Evolutionary conservation across 805 yeast species (phyloP).

Genomic region (Lipomyces orientalis): DNA sequence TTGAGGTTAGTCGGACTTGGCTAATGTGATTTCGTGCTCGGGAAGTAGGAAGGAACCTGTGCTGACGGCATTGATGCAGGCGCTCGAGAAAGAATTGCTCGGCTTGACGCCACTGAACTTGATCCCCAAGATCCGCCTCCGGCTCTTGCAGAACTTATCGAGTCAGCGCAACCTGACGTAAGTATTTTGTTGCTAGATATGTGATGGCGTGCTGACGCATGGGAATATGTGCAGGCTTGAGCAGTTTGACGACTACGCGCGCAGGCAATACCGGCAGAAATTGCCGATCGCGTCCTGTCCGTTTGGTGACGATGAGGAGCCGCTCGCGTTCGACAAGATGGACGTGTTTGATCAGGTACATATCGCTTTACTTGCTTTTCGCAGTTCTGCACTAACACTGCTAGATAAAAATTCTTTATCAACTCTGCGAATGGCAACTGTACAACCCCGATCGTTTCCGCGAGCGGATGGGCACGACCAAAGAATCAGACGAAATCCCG

Average conservation of each 20-base stretch:
- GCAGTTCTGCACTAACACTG: not conserved
- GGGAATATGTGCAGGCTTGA: conserved; percentile 20
- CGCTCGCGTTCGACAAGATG: conserved; percentile 23
- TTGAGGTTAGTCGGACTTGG: conserved; percentile 32
- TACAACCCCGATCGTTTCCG: conserved; percentile 36
- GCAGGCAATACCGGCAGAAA: conserved; percentile 35
- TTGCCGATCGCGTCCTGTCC: conserved; percentile 22
- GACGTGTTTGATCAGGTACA: conserved; percentile 33
- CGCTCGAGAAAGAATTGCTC: conserved; percentile 44
- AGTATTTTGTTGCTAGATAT: not conserved
- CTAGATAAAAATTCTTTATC: conserved; percentile 26
- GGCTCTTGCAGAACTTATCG: conserved; percentile 32
- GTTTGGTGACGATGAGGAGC: conserved; percentile 32
- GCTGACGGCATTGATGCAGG: conserved; percentile 30
- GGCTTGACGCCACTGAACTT: conserved; percentile 39
- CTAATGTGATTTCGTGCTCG: not conserved
- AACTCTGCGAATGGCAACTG: conserved; percentile 33
- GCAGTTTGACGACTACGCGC: conserved; percentile 32
- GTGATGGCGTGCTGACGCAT: not conserved
- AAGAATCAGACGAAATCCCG: conserved; percentile 32
- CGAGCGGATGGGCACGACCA: conserved; percentile 37
- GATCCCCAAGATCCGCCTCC: conserved; percentile 31
- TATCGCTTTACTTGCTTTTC: not conserved
- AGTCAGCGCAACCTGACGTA: conserved; percentile 32
- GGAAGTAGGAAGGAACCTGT: not conserved